phyloP scores from a whole-genome alignment of 768 basidiomycete genomes.

The Suillus placidus region DNA sequence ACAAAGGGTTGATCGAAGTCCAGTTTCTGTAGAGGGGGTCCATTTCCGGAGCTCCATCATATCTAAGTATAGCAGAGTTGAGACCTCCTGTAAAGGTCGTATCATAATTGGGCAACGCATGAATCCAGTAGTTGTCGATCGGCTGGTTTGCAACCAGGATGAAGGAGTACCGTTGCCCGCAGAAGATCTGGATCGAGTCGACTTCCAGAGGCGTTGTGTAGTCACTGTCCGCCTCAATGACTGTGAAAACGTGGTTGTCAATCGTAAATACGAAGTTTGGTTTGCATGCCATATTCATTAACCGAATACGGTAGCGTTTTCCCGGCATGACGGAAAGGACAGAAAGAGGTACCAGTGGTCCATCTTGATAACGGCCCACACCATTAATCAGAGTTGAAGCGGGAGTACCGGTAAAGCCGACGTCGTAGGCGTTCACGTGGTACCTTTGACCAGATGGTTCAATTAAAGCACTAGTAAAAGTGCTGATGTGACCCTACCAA shows the following conservation, averaged over 20 bases:
- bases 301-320: constrained; percentile 41
- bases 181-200: constrained; percentile 36
- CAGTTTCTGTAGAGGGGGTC: constrained; percentile 12
- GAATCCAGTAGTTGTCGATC: constrained; percentile 43
- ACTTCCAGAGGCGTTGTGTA: constrained; percentile 41
- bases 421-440: constrained; percentile 11
- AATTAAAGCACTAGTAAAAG: background rate
- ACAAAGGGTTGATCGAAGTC: constrained; percentile 12
- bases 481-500: constrained; percentile 19
- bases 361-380: constrained; percentile 33
- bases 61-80: constrained; percentile 18
- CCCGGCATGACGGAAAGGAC: constrained; percentile 37
- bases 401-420: constrained; percentile 15
- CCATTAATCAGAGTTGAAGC: constrained; percentile 44
- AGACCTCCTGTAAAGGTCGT: constrained; percentile 36
- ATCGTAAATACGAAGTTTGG: constrained; percentile 29
- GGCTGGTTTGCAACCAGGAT: constrained; percentile 42
- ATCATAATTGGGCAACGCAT: constrained; percentile 23
- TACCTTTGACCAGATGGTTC: constrained; percentile 13
- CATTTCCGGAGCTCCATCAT: constrained; percentile 16
- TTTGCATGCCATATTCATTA: constrained; percentile 39
- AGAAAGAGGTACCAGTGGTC: constrained; percentile 27
- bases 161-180: constrained; percentile 50
- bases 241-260: constrained; percentile 27
- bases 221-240: constrained; percentile 46